A percentile compares a stretch with the other conserved stretches of the same genome.
Evolutionary conservation across 805 yeast genomes (phyloP).

Genomic region (Zygoascus flipseniorum): DNA sequence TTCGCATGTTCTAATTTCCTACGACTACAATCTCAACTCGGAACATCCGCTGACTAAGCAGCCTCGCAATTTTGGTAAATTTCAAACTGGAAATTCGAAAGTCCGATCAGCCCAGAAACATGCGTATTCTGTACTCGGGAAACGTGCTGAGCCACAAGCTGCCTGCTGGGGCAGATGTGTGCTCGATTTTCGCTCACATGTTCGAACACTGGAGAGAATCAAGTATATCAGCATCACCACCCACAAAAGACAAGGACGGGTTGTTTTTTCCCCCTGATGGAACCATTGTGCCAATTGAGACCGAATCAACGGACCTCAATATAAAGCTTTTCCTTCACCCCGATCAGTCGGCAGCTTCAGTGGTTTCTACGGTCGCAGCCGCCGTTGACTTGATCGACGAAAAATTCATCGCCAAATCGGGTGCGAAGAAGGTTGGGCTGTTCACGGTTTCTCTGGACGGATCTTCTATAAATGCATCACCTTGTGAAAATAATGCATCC

Average conservation of each 20-base stretch:
- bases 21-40: no score
- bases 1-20: no score
- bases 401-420: not conserved
- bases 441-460: not conserved
- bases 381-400: not conserved
- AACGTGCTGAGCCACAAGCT: slow-evolving; percentile 5
- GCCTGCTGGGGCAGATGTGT: slow-evolving; percentile 1
- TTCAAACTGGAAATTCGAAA: no score
- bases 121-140: slow-evolving; percentile 3
- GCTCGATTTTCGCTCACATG: slow-evolving; percentile 2
- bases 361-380: not conserved
- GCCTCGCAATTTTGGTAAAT: no score
- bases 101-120: not conserved
- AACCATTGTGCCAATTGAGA: not conserved
- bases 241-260: not conserved
- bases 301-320: not conserved
- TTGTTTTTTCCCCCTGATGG: not conserved
- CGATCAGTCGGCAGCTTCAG: not conserved
- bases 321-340: not conserved
- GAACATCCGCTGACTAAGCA: no score
- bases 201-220: slow-evolving; percentile 5
- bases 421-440: not conserved
- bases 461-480: not conserved
- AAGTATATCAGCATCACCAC: not conserved
- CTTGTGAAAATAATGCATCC: not conserved